phyloP scores from a whole-genome alignment of 495 filamentous ascomycete species.

The Neurospora hispaniola region DNA sequence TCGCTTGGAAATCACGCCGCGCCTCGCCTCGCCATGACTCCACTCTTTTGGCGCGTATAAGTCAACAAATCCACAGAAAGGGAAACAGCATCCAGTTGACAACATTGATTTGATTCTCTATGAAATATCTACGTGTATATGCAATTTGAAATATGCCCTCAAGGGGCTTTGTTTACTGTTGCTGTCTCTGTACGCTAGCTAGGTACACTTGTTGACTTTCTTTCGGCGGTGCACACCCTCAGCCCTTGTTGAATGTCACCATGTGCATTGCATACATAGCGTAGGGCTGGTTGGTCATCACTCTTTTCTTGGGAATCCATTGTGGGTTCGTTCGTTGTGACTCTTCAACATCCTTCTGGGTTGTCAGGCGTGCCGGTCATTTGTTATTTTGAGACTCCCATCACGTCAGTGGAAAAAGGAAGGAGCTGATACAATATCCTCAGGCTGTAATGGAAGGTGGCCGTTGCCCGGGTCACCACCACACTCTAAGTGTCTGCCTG shows the following conservation, averaged over 20 bases:
- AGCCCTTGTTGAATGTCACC: background rate
- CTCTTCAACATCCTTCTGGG: background rate
- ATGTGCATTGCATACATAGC: background rate
- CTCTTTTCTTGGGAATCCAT: background rate
- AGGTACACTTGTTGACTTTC: background rate
- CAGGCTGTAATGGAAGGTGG: background rate
- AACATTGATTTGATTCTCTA: too few species aligned
- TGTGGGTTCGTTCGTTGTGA: slow-evolving; percentile 8
- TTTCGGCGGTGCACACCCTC: background rate
- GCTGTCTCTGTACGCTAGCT: background rate
- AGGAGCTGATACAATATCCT: background rate
- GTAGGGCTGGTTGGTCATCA: slow-evolving; percentile 11
- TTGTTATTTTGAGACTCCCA: background rate
- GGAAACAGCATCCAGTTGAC: background rate
- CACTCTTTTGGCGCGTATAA: background rate
- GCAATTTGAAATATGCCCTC: too few species aligned
- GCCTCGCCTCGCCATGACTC: background rate
- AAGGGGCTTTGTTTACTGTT: background rate
- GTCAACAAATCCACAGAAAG: background rate
- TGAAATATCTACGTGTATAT: too few species aligned
- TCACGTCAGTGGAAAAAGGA: background rate
- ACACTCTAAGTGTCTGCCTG: background rate
- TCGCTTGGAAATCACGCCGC: background rate
- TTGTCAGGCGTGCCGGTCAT: slow-evolving; percentile 3
- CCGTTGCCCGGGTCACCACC: background rate